These are phyloP conservation scores for Tetracladium marchalianum DNA, from an alignment of 495 filamentous ascomycete genomes.

Conservation along the genomic window DNA sequence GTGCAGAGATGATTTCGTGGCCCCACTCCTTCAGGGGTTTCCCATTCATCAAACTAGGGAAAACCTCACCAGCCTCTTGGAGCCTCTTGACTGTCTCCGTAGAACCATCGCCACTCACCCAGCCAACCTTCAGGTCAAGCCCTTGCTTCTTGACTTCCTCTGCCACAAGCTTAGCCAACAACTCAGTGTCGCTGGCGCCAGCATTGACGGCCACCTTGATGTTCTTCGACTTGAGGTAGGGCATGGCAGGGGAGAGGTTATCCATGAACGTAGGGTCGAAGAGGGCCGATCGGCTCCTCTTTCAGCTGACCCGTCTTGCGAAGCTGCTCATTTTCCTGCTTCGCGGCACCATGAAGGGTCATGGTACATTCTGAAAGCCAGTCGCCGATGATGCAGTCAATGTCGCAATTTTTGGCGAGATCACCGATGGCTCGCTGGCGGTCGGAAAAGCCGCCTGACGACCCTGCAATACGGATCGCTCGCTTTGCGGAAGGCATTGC, in stretches of 20 bases:
- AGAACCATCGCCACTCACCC: conserved; percentile 33
- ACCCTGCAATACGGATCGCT: neutral
- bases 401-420: conserved; percentile 33
- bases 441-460: conserved; percentile 5
- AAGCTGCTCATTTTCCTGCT: neutral
- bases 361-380: conserved; percentile 37
- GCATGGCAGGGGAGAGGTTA: conserved; percentile 40
- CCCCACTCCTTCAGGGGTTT: conserved; percentile 23
- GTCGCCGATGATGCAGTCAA: conserved; percentile 48
- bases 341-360: conserved; percentile 3
- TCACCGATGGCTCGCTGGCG: conserved; percentile 4
- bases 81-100: conserved; percentile 1
- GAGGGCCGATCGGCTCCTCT: too few relatives aligned
- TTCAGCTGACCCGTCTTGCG: neutral
- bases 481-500: neutral
- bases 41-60: neutral
- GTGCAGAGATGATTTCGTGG: conserved; percentile 44
- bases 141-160: conserved; percentile 25
- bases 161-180: conserved; percentile 34
- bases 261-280: conserved; percentile 44
- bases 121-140: conserved; percentile 31
- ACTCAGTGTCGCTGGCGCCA: conserved; percentile 40
- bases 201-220: conserved; percentile 53
- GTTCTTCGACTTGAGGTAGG: conserved; percentile 35
- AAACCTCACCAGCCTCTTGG: conserved; percentile 3